These are phyloP conservation scores for Talaromyces sp. DNA, from an alignment of 2,329 filamentous ascomycete species.

Conservation along the genomic window DNA sequence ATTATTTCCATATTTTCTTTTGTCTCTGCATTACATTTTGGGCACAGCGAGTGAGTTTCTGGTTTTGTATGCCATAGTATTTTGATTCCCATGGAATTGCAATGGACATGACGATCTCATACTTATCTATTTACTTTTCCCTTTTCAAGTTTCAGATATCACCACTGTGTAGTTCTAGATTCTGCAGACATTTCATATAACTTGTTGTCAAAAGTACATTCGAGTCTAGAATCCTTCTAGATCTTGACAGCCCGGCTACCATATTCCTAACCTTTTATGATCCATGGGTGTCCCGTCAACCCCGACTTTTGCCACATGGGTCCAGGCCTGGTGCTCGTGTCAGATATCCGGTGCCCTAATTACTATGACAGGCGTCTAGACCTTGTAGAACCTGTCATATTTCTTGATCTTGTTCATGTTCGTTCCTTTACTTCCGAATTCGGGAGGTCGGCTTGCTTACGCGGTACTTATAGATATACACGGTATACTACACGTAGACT, in stretches of 20 bases:
- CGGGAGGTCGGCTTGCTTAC: too few relatives aligned
- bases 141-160: too few relatives aligned
- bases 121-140: not conserved
- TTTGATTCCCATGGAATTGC: constrained; percentile 15
- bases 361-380: not conserved
- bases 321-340: not conserved
- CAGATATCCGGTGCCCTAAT: not conserved
- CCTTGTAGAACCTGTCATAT: not conserved
- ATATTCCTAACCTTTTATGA: constrained; percentile 1
- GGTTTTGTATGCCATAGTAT: constrained; percentile 27
- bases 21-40: constrained; percentile 21
- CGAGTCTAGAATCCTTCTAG: constrained; percentile 1
- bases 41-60: constrained; percentile 33
- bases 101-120: constrained; percentile 24
- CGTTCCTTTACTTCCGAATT: too few relatives aligned
- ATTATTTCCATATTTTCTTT: constrained; percentile 4
- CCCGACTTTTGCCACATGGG: not conserved
- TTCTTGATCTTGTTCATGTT: too few relatives aligned
- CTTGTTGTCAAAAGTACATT: too few relatives aligned
- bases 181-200: too few relatives aligned
- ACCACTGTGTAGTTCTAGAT: too few relatives aligned
- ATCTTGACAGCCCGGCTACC: not conserved
- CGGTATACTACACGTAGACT: too few relatives aligned
- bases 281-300: not conserved
- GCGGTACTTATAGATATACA: too few relatives aligned